Conservation (phyloP, 179 eudicot species). For the Dionaea muscipula region DNA sequence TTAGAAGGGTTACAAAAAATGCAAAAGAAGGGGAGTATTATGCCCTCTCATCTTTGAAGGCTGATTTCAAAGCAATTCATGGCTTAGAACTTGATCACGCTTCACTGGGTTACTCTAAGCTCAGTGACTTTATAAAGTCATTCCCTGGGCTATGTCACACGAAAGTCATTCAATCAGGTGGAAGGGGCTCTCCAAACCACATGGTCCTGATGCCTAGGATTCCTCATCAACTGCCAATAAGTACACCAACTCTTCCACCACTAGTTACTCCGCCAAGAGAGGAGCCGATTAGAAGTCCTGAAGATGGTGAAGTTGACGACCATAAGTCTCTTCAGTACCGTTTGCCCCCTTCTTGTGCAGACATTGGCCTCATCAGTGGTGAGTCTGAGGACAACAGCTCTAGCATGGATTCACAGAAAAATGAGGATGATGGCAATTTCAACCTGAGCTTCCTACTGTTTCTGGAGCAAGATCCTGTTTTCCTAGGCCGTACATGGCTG, state of each 20-base stretch:
- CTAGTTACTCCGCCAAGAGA: constrained; percentile 9
- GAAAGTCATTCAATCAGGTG: constrained; percentile 23
- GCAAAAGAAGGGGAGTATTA: constrained; percentile 21
- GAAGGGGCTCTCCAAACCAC: constrained; percentile 21
- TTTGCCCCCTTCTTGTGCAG: constrained; percentile 3
- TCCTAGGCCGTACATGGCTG: constrained; percentile 28
- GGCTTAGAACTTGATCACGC: constrained; percentile 29
- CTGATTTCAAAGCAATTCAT: constrained; percentile 21
- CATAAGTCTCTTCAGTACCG: constrained; percentile 2
- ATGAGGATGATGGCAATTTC: constrained; percentile 3
- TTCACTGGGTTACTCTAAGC: constrained; percentile 29
- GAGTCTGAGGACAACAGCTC: constrained; percentile 12
- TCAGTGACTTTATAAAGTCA: constrained; percentile 28
- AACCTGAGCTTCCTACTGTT: constrained; percentile 21
- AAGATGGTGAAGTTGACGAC: constrained; percentile 3
- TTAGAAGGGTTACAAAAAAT: constrained; percentile 17
- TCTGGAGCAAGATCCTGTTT: constrained; percentile 23
- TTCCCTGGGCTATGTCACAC: constrained; percentile 17
- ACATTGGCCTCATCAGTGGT: neutral
- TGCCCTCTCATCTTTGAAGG: constrained; percentile 32
- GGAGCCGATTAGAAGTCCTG: neutral
- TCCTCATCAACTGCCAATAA: constrained; percentile 6
- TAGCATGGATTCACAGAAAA: constrained; percentile 10
- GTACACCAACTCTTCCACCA: constrained; percentile 12
- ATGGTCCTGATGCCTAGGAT: constrained; percentile 27